These are phyloP conservation scores for Backusella morwellensis DNA, from an alignment of 192 early-diverging fungal genomes.

Conservation along the genomic window DNA sequence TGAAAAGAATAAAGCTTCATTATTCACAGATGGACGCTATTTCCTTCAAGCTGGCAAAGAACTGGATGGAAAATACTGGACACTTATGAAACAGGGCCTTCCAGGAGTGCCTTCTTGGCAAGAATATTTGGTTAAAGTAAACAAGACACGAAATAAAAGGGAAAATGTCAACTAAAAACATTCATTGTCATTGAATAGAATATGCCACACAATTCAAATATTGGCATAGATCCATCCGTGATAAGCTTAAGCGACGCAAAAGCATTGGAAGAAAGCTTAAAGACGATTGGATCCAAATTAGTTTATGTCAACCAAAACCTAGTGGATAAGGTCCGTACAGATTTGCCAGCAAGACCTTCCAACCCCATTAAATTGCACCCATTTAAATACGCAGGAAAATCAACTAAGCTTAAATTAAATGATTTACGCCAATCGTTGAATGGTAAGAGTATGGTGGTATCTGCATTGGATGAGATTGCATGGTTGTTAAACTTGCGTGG, in stretches of 20 bases:
- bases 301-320: conserved; percentile 72
- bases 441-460: conserved; percentile 67
- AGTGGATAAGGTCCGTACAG: conserved; percentile 81
- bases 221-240: conserved; percentile 91
- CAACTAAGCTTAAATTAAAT: conserved; percentile 59
- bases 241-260: conserved; percentile 66
- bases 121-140: conserved; percentile 74
- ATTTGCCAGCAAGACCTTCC: conserved; percentile 66
- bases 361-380: conserved; percentile 60
- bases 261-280: conserved; percentile 40
- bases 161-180: not conserved
- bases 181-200: conserved; percentile 33
- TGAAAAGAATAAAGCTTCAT: conserved; percentile 68
- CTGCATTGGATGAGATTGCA: conserved; percentile 89
- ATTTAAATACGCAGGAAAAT: conserved; percentile 50
- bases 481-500: conserved; percentile 97
- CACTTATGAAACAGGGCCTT: conserved; percentile 85
- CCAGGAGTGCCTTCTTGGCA: conserved; percentile 85
- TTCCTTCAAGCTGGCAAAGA: conserved; percentile 91
- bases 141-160: not conserved
- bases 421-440: conserved; percentile 61
- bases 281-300: conserved; percentile 54
- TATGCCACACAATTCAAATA: conserved; percentile 64
- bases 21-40: conserved; percentile 97
- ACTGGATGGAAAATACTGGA: conserved; percentile 82